Evolutionary conservation across 1,284 basidiomycete genomes (phyloP).

Genomic region (Cystobasidium pallidum): DNA sequence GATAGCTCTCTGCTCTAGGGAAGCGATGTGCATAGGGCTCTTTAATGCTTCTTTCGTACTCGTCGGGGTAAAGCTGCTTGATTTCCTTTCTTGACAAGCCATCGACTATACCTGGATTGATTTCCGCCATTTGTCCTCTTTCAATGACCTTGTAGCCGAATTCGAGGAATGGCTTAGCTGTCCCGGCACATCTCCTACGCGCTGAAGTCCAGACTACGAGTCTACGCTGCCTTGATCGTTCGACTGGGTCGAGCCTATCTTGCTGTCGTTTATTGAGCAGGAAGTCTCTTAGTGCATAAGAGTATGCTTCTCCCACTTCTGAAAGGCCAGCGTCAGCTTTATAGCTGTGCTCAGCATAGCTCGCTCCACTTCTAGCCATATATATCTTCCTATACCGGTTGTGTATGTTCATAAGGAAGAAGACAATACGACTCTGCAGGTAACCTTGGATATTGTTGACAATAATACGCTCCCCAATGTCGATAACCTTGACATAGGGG

Average conservation of each 20-base stretch:
- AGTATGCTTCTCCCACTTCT: slow-evolving; percentile 91
- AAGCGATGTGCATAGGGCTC: slow-evolving; percentile 86
- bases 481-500: slow-evolving; percentile 89
- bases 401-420: slow-evolving; percentile 66
- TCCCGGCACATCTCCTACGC: slow-evolving; percentile 86
- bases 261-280: slow-evolving; percentile 54
- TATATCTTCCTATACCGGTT: slow-evolving; percentile 62
- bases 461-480: slow-evolving; percentile 93
- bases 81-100: slow-evolving; percentile 90
- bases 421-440: slow-evolving; percentile 83
- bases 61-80: slow-evolving; percentile 84
- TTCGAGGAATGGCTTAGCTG: slow-evolving; percentile 89
- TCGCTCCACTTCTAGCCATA: slow-evolving; percentile 51
- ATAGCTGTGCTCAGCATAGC: slow-evolving; percentile 94
- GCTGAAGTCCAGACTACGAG: slow-evolving; percentile 84
- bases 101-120: slow-evolving; percentile 80
- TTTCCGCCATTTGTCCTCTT: slow-evolving; percentile 93
- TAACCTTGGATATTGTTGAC: slow-evolving; percentile 82
- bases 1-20: slow-evolving; percentile 92
- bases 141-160: slow-evolving; percentile 72
- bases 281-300: slow-evolving; percentile 63
- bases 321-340: slow-evolving; percentile 97
- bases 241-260: slow-evolving; percentile 29
- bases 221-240: slow-evolving; percentile 29
- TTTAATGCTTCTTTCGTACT: slow-evolving; percentile 87